Evolutionary conservation across 257 asterid genomes (phyloP), one percentile per base, ranked within the genome.

Genomic region (Voacanga thouarsii): DNA sequence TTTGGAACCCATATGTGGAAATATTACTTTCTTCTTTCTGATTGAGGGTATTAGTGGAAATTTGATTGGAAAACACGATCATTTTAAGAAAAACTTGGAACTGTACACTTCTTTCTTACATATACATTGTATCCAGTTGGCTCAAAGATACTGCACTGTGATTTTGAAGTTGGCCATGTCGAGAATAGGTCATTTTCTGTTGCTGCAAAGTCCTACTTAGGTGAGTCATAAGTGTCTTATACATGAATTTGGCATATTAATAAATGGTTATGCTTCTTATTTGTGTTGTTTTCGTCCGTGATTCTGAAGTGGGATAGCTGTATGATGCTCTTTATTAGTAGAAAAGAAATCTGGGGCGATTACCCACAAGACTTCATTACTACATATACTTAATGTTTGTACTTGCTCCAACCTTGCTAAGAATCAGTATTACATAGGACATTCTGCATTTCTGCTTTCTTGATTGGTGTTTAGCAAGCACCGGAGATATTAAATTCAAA

Each of bases 141-240:
- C n/a, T n/a, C n/a, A n/a, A n/a, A n/a, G n/a, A n/a, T n/a, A n/a
- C n/a, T n/a, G n/a, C n/a, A n/a, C n/a, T n/a, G n/a, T n/a, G n/a
- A n/a, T n/a, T n/a, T n/a, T 60, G 84, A 83, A 76, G 82, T 47
- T 55, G 91, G 94, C 64, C 90, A 81, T 19, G 37, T 85, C 88
- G 76, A 90, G 74, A 89, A 87, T 78, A 78, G 79, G 53, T 86
- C 94, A 47, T 89, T 83, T 83, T 86, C 87, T 59, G 85, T 83
- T 61, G 94, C 91, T 72, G 94, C 87, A 24, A 78, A 76, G 45
- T 83, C 89, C 57, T 89, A 86, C 79, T 72, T 89, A 80, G 90
- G 91, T 89, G 55, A 77, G 47, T 21, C 65, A n/a, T 43, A 33
- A 37, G 45, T 57, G 9, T 45, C 57, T 28, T 23, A 55, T 3